phyloP scores from a whole-genome alignment of 2,329 filamentous ascomycete species.

The Dothistroma septosporum region DNA sequence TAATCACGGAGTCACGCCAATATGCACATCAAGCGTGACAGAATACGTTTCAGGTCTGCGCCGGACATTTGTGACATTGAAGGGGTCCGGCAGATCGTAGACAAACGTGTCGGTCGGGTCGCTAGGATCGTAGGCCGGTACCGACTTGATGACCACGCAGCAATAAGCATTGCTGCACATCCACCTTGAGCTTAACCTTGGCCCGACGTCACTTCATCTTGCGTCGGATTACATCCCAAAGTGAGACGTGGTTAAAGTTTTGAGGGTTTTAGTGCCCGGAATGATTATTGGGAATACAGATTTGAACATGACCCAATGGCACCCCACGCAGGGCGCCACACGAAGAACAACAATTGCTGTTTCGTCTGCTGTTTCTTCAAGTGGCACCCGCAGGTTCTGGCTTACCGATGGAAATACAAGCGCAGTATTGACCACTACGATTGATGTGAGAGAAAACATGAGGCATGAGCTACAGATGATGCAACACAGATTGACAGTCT shows the following conservation, averaged over 20 bases:
- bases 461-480: background rate
- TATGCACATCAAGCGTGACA: constrained; percentile 7
- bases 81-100: background rate
- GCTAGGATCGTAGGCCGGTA: background rate
- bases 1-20: constrained; percentile 3
- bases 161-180: background rate
- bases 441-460: background rate
- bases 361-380: background rate
- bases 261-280: background rate
- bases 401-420: background rate
- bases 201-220: background rate
- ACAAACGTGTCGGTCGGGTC: background rate
- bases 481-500: background rate
- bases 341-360: background rate
- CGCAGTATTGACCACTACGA: background rate
- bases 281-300: background rate
- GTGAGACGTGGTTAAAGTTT: background rate
- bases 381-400: background rate
- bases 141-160: background rate
- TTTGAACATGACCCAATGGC: background rate
- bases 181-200: background rate
- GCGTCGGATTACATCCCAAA: background rate
- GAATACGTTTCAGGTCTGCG: background rate
- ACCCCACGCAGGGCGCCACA: background rate
- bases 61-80: constrained; percentile 1